phyloP scores from a whole-genome alignment of 2,329 filamentous ascomycete genomes.

The Coniochaeta sp. region DNA sequence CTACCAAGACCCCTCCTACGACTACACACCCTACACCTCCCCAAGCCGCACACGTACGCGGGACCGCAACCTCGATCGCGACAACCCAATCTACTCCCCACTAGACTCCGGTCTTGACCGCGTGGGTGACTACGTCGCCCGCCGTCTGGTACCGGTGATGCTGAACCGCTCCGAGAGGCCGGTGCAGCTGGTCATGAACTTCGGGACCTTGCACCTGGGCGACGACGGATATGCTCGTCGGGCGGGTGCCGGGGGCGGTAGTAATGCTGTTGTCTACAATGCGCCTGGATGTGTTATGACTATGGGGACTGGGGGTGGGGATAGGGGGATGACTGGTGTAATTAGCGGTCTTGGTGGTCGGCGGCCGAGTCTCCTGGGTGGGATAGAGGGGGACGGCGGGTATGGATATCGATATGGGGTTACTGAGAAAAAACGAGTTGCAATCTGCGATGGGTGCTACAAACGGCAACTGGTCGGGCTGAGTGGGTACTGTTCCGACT shows the following conservation, averaged over 20 bases:
- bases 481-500: background rate
- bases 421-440: background rate
- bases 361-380: background rate
- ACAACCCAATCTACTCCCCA: background rate
- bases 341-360: background rate
- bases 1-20: background rate
- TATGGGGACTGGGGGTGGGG: background rate
- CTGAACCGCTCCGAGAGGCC: conserved; percentile 6
- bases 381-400: background rate
- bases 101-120: background rate
- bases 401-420: background rate
- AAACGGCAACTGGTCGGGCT: background rate
- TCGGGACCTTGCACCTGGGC: background rate
- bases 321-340: background rate
- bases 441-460: background rate
- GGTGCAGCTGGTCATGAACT: conserved; percentile 10
- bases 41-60: background rate
- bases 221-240: background rate
- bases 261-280: background rate
- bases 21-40: background rate
- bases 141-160: conserved; percentile 3
- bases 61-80: background rate
- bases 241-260: background rate
- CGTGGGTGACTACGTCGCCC: conserved; percentile 2
- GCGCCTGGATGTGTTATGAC: background rate